Evolutionary conservation across 768 basidiomycete species (phyloP), one percentile per base, ranked within the genome.

Genomic region (Naematelia encephala): DNA sequence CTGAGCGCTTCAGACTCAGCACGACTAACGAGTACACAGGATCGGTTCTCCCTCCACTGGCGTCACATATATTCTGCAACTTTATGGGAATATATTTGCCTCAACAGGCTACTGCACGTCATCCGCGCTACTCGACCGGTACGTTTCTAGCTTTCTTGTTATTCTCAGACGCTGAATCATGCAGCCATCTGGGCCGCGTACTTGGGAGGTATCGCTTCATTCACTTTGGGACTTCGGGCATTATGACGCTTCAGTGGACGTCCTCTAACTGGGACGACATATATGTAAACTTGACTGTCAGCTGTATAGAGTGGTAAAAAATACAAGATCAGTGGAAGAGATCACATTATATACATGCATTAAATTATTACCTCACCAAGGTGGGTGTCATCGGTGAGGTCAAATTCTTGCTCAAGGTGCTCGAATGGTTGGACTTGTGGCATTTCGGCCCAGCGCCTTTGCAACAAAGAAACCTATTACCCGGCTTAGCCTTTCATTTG

Each of bases 11-110:
- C 22, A 25, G 28, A 4, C 42, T 21, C n/a, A 14, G 45, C 29
- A 19, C 30, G 19, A 19, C 44, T 27, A 43, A 26, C 51, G 56
- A 30, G 12, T 30, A 10, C 2, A 4, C 61, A 79, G 77, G 75
- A 14, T 92, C 91, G 3, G 78, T 97, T 59, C 76, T 87, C 27
- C 87, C 91, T 1, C 81, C 92, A 1, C 82, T 92, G 55, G 77
- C 82, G 8, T 85, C 91, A 0, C 96, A 99, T 72, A 78, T 88
- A 0, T 94, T 91, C 72, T 98, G 96, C 81, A 99, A 99, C 72
- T 75, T 88, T 51, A 93, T 97, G 90, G 93, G 93, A 0, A 68
- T 97, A 26, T 96, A 94, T 1, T 82, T 85, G 53, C 82, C 87
- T 23, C 70, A 63, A 0, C 76, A 79, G 27, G 90, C 91, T 58